Percentiles rank a stretch among this genome's conserved stretches.
These are phyloP conservation scores for Guyanaporus albipodus DNA, from an alignment of 768 basidiomycete species.

Conservation along the genomic window DNA sequence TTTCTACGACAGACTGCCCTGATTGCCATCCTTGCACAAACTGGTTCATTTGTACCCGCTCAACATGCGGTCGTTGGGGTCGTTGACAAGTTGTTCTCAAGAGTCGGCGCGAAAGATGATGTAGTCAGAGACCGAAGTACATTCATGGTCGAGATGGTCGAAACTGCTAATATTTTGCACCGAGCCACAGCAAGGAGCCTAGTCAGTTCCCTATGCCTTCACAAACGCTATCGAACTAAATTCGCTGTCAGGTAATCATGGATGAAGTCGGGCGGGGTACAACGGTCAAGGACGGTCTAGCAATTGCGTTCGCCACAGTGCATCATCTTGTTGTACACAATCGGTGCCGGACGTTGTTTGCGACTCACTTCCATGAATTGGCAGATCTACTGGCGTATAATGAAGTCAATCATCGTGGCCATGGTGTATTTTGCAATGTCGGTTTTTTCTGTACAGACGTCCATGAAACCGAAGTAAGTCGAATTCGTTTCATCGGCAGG, in stretches of 20 bases:
- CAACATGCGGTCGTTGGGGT: slow-evolving; percentile 75
- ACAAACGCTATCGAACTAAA: neutral
- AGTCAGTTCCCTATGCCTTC: slow-evolving; percentile 42
- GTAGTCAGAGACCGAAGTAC: slow-evolving; percentile 91
- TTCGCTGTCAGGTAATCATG: slow-evolving; percentile 80
- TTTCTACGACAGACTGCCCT: slow-evolving; percentile 88
- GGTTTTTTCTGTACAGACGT: slow-evolving; percentile 90
- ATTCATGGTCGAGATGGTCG: slow-evolving; percentile 98
- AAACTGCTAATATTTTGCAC: slow-evolving; percentile 86
- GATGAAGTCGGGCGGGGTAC: slow-evolving; percentile 99
- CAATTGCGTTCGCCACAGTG: slow-evolving; percentile 88
- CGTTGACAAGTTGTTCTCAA: slow-evolving; percentile 89
- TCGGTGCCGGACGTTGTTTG: slow-evolving; percentile 83
- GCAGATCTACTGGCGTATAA: slow-evolving; percentile 75
- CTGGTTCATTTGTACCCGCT: slow-evolving; percentile 92
- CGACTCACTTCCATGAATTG: slow-evolving; percentile 97
- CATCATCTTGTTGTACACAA: slow-evolving; percentile 75
- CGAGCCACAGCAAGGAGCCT: slow-evolving; percentile 81
- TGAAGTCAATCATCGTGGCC: slow-evolving; percentile 36
- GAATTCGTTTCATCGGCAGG: neutral
- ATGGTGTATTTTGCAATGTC: slow-evolving; percentile 54
- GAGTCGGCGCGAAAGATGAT: slow-evolving; percentile 94
- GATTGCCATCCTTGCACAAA: slow-evolving; percentile 85
- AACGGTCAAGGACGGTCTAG: slow-evolving; percentile 85
- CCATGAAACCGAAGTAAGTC: slow-evolving; percentile 66